Conservation (phyloP, 495 filamentous ascomycete genomes). For the Cercophora newfieldiana region DNA sequence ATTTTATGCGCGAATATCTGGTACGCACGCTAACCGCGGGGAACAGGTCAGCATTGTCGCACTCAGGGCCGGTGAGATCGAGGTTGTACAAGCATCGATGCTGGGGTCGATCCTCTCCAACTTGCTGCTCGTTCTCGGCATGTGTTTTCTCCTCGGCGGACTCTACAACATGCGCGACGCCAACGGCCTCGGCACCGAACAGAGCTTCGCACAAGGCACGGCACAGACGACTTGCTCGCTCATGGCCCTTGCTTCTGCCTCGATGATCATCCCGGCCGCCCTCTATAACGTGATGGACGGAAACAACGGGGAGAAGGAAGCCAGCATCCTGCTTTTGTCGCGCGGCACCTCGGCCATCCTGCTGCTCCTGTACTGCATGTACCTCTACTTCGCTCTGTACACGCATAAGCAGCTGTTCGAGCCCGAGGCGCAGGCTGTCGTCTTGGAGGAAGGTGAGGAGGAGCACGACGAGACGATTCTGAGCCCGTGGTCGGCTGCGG, state of each 20-base stretch:
- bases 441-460: slow-evolving; percentile 38
- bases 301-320: slow-evolving; percentile 44
- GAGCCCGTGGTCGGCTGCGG: slow-evolving; percentile 67
- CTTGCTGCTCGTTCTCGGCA: slow-evolving; percentile 89
- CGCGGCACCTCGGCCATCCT: slow-evolving; percentile 90
- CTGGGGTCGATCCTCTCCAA: slow-evolving; percentile 96
- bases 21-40: slow-evolving; percentile 21
- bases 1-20: slow-evolving; percentile 21
- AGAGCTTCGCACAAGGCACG: slow-evolving; percentile 80
- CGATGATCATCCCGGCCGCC: slow-evolving; percentile 89
- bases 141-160: slow-evolving; percentile 93
- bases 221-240: slow-evolving; percentile 95
- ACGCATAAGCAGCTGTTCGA: slow-evolving; percentile 83
- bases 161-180: slow-evolving; percentile 54
- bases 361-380: slow-evolving; percentile 83
- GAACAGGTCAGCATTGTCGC: slow-evolving; percentile 89
- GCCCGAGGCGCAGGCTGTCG: slow-evolving; percentile 46
- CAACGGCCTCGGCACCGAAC: slow-evolving; percentile 55
- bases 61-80: slow-evolving; percentile 78
- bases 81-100: slow-evolving; percentile 97
- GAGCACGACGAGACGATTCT: slow-evolving; percentile 58
- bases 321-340: slow-evolving; percentile 78
- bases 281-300: slow-evolving; percentile 49
- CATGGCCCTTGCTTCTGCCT: slow-evolving; percentile 88
- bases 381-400: slow-evolving; percentile 85